Base-by-base conservation (phyloP, 495 filamentous ascomycete genomes). In the Lentithecium fluviatile region DNA sequence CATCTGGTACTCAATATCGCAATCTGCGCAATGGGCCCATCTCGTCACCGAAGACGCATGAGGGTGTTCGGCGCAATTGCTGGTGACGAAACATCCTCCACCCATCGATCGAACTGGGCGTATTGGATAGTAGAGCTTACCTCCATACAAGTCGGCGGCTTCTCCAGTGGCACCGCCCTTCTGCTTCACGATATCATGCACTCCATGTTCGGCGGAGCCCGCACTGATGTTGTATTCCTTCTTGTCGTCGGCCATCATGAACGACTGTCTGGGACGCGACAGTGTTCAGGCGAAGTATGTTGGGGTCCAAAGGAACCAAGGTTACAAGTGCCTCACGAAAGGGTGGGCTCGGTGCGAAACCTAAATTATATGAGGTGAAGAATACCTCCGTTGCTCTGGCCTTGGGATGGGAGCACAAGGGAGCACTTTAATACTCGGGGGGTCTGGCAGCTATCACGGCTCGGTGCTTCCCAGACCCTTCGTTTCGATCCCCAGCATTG, bases 71-170 rank as follows among this genome's bases (percentile, higher is more conserved):
- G 29, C 29, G 29, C 3, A 32, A 32, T 3, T 4, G 29, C 29
- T 32, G 29, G 29, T 32, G 29, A 4, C 29, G 29, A 3, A 32
- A 4, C 29, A 10, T 32, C 29, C 29, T 32, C 29, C 3, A 32
- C 10, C 29, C 4, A 32, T 32, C 10, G 29, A 32, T 32, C 29
- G 29, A 10, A 32, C 10, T 10, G 10, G 29, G 29, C 29, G 29
- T 10, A 10, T 32, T 32, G 29, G 29, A 32, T 32, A 32, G 29
- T 32, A 3, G 29, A 32, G 10, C 29, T 32, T 21, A 60, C 76
- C 71, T 42, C 75, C 75, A 62, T 72, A 77, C 36, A 74, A 56
- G 55, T 73, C 75, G 8, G 74, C 69, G n/a, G 74, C 75, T 56
- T 77, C 75, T 36, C 59, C 74, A 20, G 66, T 57, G 13, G 55